phyloP scores from a whole-genome alignment of 352 stramenopile species.

The Stramenopiles sp. region DNA sequence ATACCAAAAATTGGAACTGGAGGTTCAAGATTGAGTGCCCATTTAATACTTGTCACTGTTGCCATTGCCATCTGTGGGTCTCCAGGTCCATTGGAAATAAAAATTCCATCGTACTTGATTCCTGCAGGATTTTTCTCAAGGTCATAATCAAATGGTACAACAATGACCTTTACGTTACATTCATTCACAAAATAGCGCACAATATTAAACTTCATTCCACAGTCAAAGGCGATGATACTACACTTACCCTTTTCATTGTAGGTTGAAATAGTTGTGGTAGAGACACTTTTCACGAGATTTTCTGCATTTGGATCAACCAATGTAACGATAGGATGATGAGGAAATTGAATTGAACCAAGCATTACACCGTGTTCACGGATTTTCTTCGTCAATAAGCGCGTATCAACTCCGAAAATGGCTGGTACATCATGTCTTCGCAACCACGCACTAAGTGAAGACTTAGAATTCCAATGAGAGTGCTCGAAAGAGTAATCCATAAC shows the following conservation, averaged over 20 bases:
- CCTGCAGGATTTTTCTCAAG: constrained; percentile 21
- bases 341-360: constrained; percentile 24
- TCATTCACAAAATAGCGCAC: constrained; percentile 74
- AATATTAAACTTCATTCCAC: constrained; percentile 98
- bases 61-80: constrained; percentile 63
- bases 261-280: constrained; percentile 42
- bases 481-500: constrained; percentile 81
- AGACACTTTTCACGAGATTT: constrained; percentile 77
- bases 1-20: constrained; percentile 72
- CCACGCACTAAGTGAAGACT: constrained; percentile 38
- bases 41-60: constrained; percentile 45
- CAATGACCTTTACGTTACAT: constrained; percentile 45
- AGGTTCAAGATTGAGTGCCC: constrained; percentile 21
- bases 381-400: constrained; percentile 85
- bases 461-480: constrained; percentile 73
- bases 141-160: constrained; percentile 80
- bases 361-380: constrained; percentile 72
- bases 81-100: constrained; percentile 81
- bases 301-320: constrained; percentile 59
- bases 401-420: constrained; percentile 82
- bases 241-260: constrained; percentile 59
- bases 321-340: too few relatives aligned
- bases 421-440: constrained; percentile 58
- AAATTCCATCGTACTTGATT: constrained; percentile 68
- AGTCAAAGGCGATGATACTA: constrained; percentile 75